Conservation (phyloP, 768 basidiomycete genomes). For the Dentipellis sp. region DNA sequence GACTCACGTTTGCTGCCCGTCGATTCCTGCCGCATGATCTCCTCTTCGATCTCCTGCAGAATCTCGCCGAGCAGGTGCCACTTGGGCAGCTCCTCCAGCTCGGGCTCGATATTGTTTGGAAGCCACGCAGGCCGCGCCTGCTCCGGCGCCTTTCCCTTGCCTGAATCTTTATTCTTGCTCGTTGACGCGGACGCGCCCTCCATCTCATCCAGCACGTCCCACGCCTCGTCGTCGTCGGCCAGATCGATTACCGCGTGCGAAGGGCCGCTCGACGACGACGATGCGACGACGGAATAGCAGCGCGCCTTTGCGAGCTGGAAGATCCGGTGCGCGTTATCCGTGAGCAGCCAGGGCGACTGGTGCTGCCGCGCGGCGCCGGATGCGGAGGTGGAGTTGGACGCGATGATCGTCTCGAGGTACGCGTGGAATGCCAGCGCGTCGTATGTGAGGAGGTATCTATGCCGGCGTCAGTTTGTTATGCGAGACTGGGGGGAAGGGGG, state of each 20-base stretch:
- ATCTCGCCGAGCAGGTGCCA: conserved; percentile 84
- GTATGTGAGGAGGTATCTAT: conserved; percentile 79
- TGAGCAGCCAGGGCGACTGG: conserved; percentile 84
- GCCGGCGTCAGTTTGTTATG: neutral
- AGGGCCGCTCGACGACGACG: conserved; percentile 14
- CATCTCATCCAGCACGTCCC: conserved; percentile 62
- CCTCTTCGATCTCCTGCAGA: conserved; percentile 83
- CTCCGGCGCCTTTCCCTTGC: conserved; percentile 9
- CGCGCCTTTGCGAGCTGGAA: conserved; percentile 72
- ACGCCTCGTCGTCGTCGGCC: conserved; percentile 60
- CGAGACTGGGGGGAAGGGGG: neutral
- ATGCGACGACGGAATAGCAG: conserved; percentile 52
- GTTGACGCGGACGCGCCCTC: conserved; percentile 26
- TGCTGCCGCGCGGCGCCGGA: conserved; percentile 52
- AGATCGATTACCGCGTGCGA: conserved; percentile 26
- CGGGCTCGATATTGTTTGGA: conserved; percentile 71
- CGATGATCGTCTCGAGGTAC: conserved; percentile 82
- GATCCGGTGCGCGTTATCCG: conserved; percentile 83
- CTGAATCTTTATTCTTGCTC: neutral
- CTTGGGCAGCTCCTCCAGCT: conserved; percentile 92
- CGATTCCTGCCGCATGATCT: conserved; percentile 58
- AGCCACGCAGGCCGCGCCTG: conserved; percentile 46
- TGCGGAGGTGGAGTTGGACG: conserved; percentile 41
- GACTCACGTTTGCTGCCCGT: neutral
- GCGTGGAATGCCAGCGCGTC: conserved; percentile 86